A percentile compares a stretch with the other conserved stretches of the same genome.
Evolutionary conservation across 768 basidiomycete genomes (phyloP).

Genomic region (Naganishia vaughanmartiniae): DNA sequence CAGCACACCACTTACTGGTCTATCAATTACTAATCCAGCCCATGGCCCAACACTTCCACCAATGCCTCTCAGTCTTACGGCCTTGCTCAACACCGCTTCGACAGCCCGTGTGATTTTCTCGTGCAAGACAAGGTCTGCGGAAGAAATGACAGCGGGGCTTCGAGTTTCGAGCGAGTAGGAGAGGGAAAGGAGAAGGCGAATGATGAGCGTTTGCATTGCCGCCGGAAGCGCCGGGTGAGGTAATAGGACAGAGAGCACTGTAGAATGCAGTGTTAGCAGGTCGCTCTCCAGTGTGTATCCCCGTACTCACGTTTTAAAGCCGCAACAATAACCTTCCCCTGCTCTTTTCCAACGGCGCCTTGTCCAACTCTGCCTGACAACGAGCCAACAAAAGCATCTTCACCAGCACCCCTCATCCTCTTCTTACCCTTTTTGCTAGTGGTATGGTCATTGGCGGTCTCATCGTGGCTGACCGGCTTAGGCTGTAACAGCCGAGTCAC

Average conservation of each 20-base stretch:
- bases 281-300: neutral
- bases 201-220: conserved; percentile 28
- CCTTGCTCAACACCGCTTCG: conserved; percentile 35
- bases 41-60: conserved; percentile 41
- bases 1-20: conserved; percentile 7
- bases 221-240: conserved; percentile 38
- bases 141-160: conserved; percentile 14
- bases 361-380: conserved; percentile 42
- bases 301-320: conserved; percentile 32
- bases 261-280: neutral
- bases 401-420: conserved; percentile 42
- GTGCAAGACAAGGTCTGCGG: conserved; percentile 20
- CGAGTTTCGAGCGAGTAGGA: conserved; percentile 15
- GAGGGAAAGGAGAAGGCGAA: conserved; percentile 31
- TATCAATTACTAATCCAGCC: conserved; percentile 40
- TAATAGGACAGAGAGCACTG: conserved; percentile 24
- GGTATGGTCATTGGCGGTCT: neutral
- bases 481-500: conserved; percentile 29
- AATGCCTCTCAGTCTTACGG: conserved; percentile 37
- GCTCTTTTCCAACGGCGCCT: conserved; percentile 26
- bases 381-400: conserved; percentile 46
- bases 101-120: conserved; percentile 29
- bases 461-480: conserved; percentile 23
- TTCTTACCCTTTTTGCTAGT: conserved; percentile 48
- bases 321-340: conserved; percentile 25